These are phyloP conservation scores for Thelonectria olida DNA, from an alignment of 2,329 filamentous ascomycete genomes.

Conservation along the genomic window DNA sequence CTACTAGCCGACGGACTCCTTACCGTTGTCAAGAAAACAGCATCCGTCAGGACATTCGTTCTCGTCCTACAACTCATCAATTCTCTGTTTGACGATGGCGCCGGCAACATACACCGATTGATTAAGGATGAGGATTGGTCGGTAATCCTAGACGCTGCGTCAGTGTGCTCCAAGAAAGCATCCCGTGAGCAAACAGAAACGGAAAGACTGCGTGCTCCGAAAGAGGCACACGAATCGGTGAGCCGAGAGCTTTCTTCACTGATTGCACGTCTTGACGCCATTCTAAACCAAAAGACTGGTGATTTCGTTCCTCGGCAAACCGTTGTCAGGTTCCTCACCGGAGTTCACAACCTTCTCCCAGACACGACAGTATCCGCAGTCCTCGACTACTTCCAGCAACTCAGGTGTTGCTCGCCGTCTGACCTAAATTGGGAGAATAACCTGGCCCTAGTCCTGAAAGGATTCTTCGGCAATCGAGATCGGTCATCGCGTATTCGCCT, in stretches of 20 bases:
- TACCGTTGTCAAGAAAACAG: conserved; percentile 57
- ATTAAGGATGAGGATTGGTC: conserved; percentile 74
- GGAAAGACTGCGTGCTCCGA: conserved; percentile 33
- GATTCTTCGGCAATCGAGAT: conserved; percentile 69
- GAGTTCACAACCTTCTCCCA: conserved; percentile 68
- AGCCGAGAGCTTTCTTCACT: conserved; percentile 55
- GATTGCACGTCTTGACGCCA: conserved; percentile 58
- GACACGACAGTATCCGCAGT: conserved; percentile 72
- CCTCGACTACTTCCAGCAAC: conserved; percentile 73
- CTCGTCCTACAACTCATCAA: conserved; percentile 63
- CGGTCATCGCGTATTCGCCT: conserved; percentile 71
- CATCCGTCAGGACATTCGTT: conserved; percentile 55
- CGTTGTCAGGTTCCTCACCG: conserved; percentile 73
- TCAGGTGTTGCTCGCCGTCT: conserved; percentile 76
- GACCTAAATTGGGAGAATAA: conserved; percentile 75
- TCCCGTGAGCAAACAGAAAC: conserved; percentile 39
- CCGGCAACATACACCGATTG: conserved; percentile 62
- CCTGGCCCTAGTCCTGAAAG: conserved; percentile 65
- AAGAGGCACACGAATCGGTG: conserved; percentile 51
- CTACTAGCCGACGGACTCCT: conserved; percentile 66
- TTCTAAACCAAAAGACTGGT: conserved; percentile 54
- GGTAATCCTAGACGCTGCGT: conserved; percentile 66
- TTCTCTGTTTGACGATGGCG: conserved; percentile 62
- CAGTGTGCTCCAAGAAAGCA: conserved; percentile 57
- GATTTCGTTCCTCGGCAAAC: conserved; percentile 72